Conservation (phyloP, 345 rosid genomes). For the Populus davidiana region DNA sequence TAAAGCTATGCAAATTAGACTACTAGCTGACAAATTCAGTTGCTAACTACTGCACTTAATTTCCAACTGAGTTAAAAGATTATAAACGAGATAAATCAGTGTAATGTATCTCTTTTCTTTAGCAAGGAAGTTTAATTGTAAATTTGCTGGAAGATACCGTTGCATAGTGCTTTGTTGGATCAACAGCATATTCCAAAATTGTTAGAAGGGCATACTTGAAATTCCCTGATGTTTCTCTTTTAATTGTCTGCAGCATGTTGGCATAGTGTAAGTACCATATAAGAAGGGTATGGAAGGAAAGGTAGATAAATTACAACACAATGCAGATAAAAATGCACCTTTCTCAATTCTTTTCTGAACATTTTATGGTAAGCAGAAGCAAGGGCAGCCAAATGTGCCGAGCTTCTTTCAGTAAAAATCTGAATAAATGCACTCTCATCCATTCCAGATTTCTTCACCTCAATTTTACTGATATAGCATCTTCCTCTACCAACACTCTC, state of each 20-base stretch:
- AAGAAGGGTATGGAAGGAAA: not conserved
- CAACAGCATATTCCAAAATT: conserved; percentile 53
- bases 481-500: conserved; percentile 35
- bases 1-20: not conserved
- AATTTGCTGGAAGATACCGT: conserved; percentile 28
- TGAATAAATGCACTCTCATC: conserved; percentile 40
- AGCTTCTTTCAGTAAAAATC: conserved; percentile 61
- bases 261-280: not conserved
- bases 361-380: conserved; percentile 31
- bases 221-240: conserved; percentile 46
- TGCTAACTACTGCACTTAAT: not conserved
- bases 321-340: conserved; percentile 25
- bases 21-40: not conserved
- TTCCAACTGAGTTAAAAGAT: not conserved
- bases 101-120: too few relatives aligned
- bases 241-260: conserved; percentile 40
- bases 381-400: conserved; percentile 53
- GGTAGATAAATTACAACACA: not conserved
- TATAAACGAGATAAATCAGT: not conserved
- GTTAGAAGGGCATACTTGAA: conserved; percentile 50
- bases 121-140: too few relatives aligned
- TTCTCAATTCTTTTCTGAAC: conserved; percentile 43
- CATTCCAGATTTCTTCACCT: conserved; percentile 38
- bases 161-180: conserved; percentile 52
- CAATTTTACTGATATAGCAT: conserved; percentile 48